Percentiles rank a stretch among this genome's conserved stretches.
These are phyloP conservation scores for Malassezia vespertilionis DNA, from an alignment of 1,284 basidiomycete genomes.

Conservation along the genomic window DNA sequence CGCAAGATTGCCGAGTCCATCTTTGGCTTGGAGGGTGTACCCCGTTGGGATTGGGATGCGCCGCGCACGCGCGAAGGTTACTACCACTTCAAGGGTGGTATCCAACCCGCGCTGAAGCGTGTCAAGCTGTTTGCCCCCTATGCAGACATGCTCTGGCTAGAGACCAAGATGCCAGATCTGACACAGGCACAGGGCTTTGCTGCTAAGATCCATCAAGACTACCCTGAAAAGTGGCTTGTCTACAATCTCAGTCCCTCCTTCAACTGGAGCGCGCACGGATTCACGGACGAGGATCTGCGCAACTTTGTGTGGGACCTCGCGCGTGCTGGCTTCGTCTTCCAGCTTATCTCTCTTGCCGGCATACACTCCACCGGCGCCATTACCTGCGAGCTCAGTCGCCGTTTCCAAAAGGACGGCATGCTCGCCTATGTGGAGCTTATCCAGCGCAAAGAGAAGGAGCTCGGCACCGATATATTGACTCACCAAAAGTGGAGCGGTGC, in stretches of 20 bases:
- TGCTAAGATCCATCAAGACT: slow-evolving; percentile 60
- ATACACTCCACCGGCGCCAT: slow-evolving; percentile 39
- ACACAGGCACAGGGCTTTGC: slow-evolving; percentile 70
- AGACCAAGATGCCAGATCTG: slow-evolving; percentile 74
- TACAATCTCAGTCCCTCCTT: slow-evolving; percentile 89
- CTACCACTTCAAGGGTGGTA: slow-evolving; percentile 75
- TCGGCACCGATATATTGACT: slow-evolving; percentile 43
- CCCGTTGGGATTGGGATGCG: slow-evolving; percentile 85
- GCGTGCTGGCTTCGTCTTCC: slow-evolving; percentile 43
- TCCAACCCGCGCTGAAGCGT: slow-evolving; percentile 72
- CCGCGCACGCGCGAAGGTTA: slow-evolving; percentile 84
- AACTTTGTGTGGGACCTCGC: slow-evolving; percentile 46
- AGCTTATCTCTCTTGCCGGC: slow-evolving; percentile 46
- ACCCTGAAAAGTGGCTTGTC: slow-evolving; percentile 74
- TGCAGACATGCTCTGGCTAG: slow-evolving; percentile 53
- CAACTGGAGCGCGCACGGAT: slow-evolving; percentile 78
- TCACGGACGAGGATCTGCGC: slow-evolving; percentile 54
- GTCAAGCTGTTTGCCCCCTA: slow-evolving; percentile 60
- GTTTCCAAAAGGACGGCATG: slow-evolving; percentile 56
- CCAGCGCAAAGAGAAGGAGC: slow-evolving; percentile 44
- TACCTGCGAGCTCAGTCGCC: slow-evolving; percentile 40
- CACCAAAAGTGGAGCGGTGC: slow-evolving; percentile 46
- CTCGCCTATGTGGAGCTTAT: slow-evolving; percentile 43
- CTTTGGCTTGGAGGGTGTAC: slow-evolving; percentile 54
- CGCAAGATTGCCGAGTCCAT: slow-evolving; percentile 63